These are phyloP conservation scores for Graphium sp. DNA, from an alignment of 2,329 filamentous ascomycete genomes.

Conservation along the genomic window DNA sequence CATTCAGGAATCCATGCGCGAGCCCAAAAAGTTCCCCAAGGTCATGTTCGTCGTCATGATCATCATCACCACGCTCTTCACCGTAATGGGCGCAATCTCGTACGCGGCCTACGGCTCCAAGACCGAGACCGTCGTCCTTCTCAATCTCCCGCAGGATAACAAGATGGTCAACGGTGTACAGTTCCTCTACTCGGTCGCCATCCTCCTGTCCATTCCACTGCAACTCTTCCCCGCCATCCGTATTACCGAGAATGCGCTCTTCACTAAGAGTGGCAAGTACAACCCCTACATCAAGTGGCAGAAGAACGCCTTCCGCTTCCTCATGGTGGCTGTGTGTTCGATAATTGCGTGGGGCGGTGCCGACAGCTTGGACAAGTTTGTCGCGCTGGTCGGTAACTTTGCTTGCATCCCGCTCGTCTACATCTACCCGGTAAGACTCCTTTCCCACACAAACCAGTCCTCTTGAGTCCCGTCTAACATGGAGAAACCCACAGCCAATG, in stretches of 20 bases:
- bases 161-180: conserved; percentile 92
- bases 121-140: conserved; percentile 89
- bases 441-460: background rate
- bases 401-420: conserved; percentile 94
- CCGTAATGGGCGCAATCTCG: conserved; percentile 78
- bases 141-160: conserved; percentile 91
- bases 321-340: conserved; percentile 75
- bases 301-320: conserved; percentile 94
- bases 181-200: conserved; percentile 95
- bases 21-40: conserved; percentile 75
- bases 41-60: conserved; percentile 88
- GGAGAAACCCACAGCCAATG: conserved; percentile 48
- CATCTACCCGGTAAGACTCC: conserved; percentile 75
- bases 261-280: conserved; percentile 89
- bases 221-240: conserved; percentile 97
- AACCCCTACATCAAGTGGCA: conserved; percentile 99
- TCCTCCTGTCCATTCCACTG: conserved; percentile 81
- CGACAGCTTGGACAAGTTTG: conserved; percentile 91
- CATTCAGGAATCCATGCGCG: conserved; percentile 92
- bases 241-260: conserved; percentile 88
- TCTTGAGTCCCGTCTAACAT: conserved; percentile 1
- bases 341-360: conserved; percentile 84
- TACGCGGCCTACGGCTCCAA: conserved; percentile 92
- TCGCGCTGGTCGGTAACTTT: conserved; percentile 89
- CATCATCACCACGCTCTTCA: conserved; percentile 81